Base-by-base conservation (phyloP, 192 early-diverging fungal genomes). In the Coemansia sp. region DNA sequence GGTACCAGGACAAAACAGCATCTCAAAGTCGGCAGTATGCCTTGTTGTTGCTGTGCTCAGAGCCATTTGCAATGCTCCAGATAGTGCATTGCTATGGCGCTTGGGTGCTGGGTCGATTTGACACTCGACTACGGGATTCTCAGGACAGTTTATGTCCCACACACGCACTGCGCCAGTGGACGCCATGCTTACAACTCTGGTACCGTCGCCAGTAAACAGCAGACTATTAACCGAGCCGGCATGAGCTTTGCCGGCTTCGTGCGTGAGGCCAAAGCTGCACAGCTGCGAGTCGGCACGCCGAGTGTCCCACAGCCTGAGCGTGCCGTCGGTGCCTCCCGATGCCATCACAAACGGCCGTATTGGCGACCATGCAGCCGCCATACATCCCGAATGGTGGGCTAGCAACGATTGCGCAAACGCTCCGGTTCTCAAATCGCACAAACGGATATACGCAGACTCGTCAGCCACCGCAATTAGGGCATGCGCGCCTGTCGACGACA, bases 291-390 rank as follows among this genome's bases (percentile, higher is more conserved):
- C 70, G 7, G 93, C 86, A 59, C 87, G 89, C 37, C 95, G 87
- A 32, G 95, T 88, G 73, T 97, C 95, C 95, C 95, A 97, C 43
- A 95, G 65, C 15, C 87, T 79, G 3, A 93, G 70, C 4, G 84
- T 87, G 20, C 87, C 86, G 63, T 94, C 92, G 45, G 76, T 85
- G 84, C 92, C 88, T 57, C 92, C 94, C 25, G 94, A 88, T 3
- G 87, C 93, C 15, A 97, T 68, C 27, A 87, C 53, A 71, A 79
- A 88, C 54, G 94, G 90, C 46, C 91, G 76, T 24, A 64, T 42
- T 24, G 91, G 90, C 11, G 93, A 95, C 95, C 95, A 97, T 19
- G 84, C 71, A 2, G 91, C 76, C 1, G 85, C 72, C 31, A 86
- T 69, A 4, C 89, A 81, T 3, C 85, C 83, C 7, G 83, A 78